Evolutionary conservation across 176 grass and related monocot species (phyloP), one percentile per base, ranked within the genome.

Genomic region (Phoenix roebelenii): DNA sequence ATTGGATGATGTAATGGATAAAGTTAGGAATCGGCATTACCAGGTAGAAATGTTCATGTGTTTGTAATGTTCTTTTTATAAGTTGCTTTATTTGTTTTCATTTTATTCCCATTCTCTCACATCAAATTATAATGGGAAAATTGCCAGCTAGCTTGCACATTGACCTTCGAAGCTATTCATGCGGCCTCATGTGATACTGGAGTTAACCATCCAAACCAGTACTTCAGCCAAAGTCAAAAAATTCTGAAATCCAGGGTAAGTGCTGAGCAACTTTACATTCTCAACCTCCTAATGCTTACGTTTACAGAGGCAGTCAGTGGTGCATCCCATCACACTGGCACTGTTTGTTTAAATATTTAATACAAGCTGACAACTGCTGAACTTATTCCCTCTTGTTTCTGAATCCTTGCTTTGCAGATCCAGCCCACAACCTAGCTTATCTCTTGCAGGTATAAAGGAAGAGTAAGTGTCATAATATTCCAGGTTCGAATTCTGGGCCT

Each of bases 171-270:
- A 69, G 70, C 84, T 62, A 78, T 81, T 59, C 87, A 98, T 18
- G 79, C 61, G 64, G 52, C 89, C 66, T 81, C 93, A 10, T 98
- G 87, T 68, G 93, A 92, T 67, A 81, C 69, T 22, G 93, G 93
- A 55, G 92, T 98, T 58, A 98, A 98, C 64, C 93, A 98, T 85
- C 93, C 93, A 65, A 98, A 98, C 73, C 93, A 98, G 25, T 98
- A 85, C 80, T 89, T 98, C 68, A 84, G 79, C 18, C 73, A 85
- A 63, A 92, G 93, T 58, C 88, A 74, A 71, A 98, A 98, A 82
- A 44, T 83, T 35, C 50, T 82, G 22, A 73, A 80, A 51, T 71
- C 51, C 15, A 89, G 83, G 74, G 93, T 98, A 57, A 65, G 70
- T 69, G 50, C 10, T 2, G 6, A 44, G 9, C 9, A 44, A 44